Conservation (phyloP, 768 basidiomycete species). For the Calocybe cyanea region DNA sequence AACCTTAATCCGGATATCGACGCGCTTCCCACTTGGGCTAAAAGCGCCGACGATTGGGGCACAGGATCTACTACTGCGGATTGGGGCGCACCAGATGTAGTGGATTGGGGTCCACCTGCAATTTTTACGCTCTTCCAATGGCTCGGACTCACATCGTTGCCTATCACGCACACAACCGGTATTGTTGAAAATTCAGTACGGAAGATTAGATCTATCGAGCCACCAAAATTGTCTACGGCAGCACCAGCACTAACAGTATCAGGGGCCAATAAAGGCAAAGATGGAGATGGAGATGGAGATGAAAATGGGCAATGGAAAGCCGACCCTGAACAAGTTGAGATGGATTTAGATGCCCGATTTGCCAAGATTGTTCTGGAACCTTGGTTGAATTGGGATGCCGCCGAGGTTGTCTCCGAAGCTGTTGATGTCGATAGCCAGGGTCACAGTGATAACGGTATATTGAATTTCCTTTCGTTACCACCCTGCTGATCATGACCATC, state of each 20-base stretch:
- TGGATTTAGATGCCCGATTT: constrained; percentile 32
- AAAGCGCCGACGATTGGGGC: constrained; percentile 3
- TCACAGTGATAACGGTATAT: no score
- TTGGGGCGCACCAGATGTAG: constrained; percentile 8
- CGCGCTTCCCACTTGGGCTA: constrained; percentile 8
- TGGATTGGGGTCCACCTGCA: constrained; percentile 18
- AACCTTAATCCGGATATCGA: constrained; percentile 13
- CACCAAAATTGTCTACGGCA: constrained; percentile 28
- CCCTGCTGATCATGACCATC: no score
- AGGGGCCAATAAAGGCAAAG: constrained; percentile 16
- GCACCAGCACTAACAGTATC: constrained; percentile 22
- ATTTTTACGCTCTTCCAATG: constrained; percentile 32
- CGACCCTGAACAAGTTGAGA: constrained; percentile 31
- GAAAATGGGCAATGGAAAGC: constrained; percentile 10
- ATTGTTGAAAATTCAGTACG: constrained; percentile 66
- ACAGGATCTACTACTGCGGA: neutral
- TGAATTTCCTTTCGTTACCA: no score
- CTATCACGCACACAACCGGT: constrained; percentile 60
- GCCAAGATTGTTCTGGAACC: constrained; percentile 36
- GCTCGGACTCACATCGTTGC: constrained; percentile 54
- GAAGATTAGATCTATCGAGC: constrained; percentile 43
- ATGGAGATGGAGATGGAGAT: no score
- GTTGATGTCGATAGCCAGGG: no score
- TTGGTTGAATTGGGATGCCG: constrained; percentile 38
- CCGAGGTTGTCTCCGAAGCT: neutral